A percentile compares a stretch with the other conserved stretches of the same genome.
Conservation (phyloP, 257 asterid genomes). For the Eucommia ulmoides region DNA sequence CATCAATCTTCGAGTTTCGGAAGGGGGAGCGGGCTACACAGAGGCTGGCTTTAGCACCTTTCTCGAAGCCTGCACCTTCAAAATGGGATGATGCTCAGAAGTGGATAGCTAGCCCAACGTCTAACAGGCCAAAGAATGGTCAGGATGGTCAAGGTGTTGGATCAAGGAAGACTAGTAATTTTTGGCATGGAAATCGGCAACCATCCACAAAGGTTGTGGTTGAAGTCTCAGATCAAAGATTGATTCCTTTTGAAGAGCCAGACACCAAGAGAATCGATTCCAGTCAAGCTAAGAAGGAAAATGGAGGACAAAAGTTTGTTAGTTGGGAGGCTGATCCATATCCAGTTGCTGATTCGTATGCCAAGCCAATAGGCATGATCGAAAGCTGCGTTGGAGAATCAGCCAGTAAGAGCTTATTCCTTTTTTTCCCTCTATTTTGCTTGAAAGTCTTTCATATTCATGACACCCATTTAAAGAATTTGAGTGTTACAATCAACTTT, state of each 20-base stretch:
- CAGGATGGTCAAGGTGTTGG: slow-evolving; percentile 22
- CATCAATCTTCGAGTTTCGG: slow-evolving; percentile 28
- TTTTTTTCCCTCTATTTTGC: too few relatives aligned
- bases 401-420: slow-evolving; percentile 21
- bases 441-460: too few relatives aligned
- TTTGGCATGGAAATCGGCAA: slow-evolving; percentile 17
- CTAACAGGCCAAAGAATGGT: slow-evolving; percentile 12
- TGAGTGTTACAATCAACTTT: too few relatives aligned
- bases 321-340: slow-evolving; percentile 23
- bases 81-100: slow-evolving; percentile 39
- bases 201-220: slow-evolving; percentile 15
- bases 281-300: slow-evolving; percentile 17
- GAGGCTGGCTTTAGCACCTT: slow-evolving; percentile 22
- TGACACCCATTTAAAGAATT: too few relatives aligned
- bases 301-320: slow-evolving; percentile 21
- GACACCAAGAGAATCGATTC: slow-evolving; percentile 30
- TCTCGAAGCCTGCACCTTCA: slow-evolving; percentile 29
- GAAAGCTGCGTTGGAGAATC: slow-evolving; percentile 20
- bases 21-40: slow-evolving; percentile 23
- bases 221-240: slow-evolving; percentile 23
- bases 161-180: slow-evolving; percentile 16
- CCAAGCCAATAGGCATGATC: slow-evolving; percentile 20
- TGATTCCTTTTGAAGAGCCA: slow-evolving; percentile 22
- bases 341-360: slow-evolving; percentile 17
- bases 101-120: slow-evolving; percentile 35